Conservation (phyloP, 768 basidiomycete species). For the Rhizopogon roseolus region DNA sequence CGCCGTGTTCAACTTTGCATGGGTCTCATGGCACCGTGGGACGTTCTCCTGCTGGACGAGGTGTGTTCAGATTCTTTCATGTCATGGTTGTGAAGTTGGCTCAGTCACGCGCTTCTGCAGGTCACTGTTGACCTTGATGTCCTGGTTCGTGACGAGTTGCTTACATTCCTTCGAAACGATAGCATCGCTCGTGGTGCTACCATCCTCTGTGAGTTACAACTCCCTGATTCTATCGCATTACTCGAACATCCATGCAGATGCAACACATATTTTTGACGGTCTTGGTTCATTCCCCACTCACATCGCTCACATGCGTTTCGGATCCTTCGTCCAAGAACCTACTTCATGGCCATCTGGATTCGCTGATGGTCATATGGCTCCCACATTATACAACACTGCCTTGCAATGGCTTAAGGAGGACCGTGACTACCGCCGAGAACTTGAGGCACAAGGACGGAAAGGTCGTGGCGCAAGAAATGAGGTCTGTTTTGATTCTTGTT, state of each 20-base stretch:
- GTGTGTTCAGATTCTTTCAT: slow-evolving; percentile 32
- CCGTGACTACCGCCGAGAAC: slow-evolving; percentile 53
- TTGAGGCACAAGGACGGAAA: slow-evolving; percentile 57
- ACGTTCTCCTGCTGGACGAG: slow-evolving; percentile 91
- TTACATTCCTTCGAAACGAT: slow-evolving; percentile 82
- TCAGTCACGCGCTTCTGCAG: slow-evolving; percentile 30
- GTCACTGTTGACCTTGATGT: slow-evolving; percentile 98
- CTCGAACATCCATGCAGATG: slow-evolving; percentile 46
- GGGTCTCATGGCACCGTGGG: slow-evolving; percentile 94
- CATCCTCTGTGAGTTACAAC: slow-evolving; percentile 62
- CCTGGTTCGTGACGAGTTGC: slow-evolving; percentile 86
- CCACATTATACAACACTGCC: slow-evolving; percentile 63
- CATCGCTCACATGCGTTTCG: slow-evolving; percentile 86
- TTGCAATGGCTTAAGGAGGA: slow-evolving; percentile 88
- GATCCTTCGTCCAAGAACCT: slow-evolving; percentile 62
- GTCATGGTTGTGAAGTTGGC: slow-evolving; percentile 1
- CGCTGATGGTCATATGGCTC: slow-evolving; percentile 17
- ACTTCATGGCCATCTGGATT: slow-evolving; percentile 61
- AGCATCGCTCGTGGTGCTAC: slow-evolving; percentile 78
- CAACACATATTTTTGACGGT: slow-evolving; percentile 97
- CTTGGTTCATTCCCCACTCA: slow-evolving; percentile 90
- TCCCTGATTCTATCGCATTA: slow-evolving; percentile 5
- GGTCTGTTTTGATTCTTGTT: slow-evolving; percentile 29
- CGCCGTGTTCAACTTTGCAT: slow-evolving; percentile 91
- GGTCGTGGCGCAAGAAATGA: slow-evolving; percentile 56